Evolutionary conservation across 176 grass and related monocot species (phyloP).

Genomic region (Secale cereale): DNA sequence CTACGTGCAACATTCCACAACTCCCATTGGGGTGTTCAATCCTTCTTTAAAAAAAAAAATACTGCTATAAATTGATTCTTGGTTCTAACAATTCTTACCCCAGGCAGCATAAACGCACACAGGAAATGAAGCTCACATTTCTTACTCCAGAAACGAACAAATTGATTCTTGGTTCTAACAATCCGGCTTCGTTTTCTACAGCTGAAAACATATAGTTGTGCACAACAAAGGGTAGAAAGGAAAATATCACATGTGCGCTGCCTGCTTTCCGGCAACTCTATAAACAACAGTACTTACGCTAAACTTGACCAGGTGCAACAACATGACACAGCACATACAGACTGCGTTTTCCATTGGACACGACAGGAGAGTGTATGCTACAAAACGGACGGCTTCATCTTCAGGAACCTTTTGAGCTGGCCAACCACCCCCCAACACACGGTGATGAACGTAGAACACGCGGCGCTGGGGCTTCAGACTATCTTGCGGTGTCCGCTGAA

Average conservation of each 20-base stretch:
- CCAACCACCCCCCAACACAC: not conserved
- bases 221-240: slow-evolving; percentile 10
- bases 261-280: slow-evolving; percentile 10
- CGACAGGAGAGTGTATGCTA: slow-evolving; percentile 32
- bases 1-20: too few species aligned
- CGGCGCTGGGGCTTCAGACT: slow-evolving; percentile 44
- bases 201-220: slow-evolving; percentile 6
- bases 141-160: not conserved
- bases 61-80: too few species aligned
- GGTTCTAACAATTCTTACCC: too few species aligned
- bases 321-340: not conserved
- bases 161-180: not conserved
- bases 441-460: slow-evolving; percentile 14
- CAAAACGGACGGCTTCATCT: slow-evolving; percentile 23
- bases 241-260: not conserved
- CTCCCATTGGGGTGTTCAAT: too few species aligned
- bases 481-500: slow-evolving; percentile 90
- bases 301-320: not conserved
- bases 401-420: slow-evolving; percentile 4
- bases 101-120: too few species aligned
- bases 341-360: slow-evolving; percentile 3
- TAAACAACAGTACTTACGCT: slow-evolving; percentile 18
- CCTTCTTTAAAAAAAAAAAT: too few species aligned
- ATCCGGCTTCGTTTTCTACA: slow-evolving; percentile 16
- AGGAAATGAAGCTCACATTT: not conserved